Percentiles rank a stretch among this genome's conserved stretches.
Conservation (phyloP, 495 filamentous ascomycete genomes). For the Astrocystis sublimbata region DNA sequence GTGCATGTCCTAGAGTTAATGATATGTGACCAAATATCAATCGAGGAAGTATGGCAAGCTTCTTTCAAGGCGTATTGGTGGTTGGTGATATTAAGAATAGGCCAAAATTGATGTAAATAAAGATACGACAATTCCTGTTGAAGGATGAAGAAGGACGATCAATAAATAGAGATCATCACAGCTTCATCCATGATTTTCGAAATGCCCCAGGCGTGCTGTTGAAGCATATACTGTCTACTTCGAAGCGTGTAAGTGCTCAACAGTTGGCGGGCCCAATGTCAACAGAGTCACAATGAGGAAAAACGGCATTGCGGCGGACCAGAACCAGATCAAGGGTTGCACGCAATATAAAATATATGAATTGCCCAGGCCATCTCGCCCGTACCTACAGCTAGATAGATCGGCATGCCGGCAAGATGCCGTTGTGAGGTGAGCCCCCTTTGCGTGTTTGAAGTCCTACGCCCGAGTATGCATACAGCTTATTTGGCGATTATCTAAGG, state of each 20-base stretch:
- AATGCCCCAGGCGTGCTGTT: constrained; percentile 20
- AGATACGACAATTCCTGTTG: constrained; percentile 27
- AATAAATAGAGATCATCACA: constrained; percentile 9
- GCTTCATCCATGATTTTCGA: constrained; percentile 4
- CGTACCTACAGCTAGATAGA: constrained; percentile 22
- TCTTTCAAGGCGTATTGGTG: neutral
- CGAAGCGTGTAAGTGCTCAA: constrained; percentile 12
- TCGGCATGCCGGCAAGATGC: constrained; percentile 12
- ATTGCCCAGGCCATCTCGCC: constrained; percentile 7
- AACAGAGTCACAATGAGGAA: constrained; percentile 5
- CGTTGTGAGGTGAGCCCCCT: constrained; percentile 1
- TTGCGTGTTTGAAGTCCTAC: constrained; percentile 4
- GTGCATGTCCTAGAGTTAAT: neutral
- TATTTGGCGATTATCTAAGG: constrained; percentile 20
- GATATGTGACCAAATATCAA: neutral
- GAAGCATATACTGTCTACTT: neutral
- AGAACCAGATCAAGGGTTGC: constrained; percentile 30
- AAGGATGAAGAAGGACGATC: constrained; percentile 23
- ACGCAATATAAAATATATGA: constrained; percentile 34
- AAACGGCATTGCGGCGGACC: constrained; percentile 22
- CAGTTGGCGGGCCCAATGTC: constrained; percentile 4
- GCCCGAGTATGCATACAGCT: too few relatives aligned
- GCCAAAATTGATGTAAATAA: neutral
- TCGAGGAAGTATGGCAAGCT: neutral
- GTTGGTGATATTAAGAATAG: neutral